A percentile compares a stretch with the other conserved stretches of the same genome.
These are phyloP conservation scores for Colletotrichum horii DNA, from an alignment of 2,329 filamentous ascomycete species.

Conservation along the genomic window DNA sequence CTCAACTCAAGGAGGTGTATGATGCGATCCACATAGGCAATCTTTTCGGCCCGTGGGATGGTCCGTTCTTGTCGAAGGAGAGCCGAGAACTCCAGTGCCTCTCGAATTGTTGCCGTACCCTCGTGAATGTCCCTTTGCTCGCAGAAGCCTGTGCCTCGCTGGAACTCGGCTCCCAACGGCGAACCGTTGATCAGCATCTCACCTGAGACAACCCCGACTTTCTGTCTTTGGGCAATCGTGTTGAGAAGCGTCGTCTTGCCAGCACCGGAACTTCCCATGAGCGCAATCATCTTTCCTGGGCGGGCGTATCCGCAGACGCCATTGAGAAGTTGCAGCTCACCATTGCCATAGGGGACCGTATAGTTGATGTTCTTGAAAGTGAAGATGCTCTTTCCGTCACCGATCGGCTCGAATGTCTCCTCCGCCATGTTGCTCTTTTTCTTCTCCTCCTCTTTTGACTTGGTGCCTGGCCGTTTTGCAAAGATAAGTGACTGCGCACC, in stretches of 20 bases:
- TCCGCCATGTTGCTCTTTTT: constrained; percentile 25
- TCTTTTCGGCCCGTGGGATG: constrained; percentile 63
- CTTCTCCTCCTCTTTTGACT: constrained; percentile 29
- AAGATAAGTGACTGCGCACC: constrained; percentile 20
- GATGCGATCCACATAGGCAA: constrained; percentile 70
- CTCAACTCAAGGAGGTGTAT: constrained; percentile 69
- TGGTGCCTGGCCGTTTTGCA: background rate
- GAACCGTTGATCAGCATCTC: constrained; percentile 68
- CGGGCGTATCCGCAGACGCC: constrained; percentile 77
- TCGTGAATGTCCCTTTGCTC: constrained; percentile 75
- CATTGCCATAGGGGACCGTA: constrained; percentile 59
- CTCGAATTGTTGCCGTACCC: constrained; percentile 67
- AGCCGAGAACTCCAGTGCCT: constrained; percentile 72
- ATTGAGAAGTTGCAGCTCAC: constrained; percentile 10
- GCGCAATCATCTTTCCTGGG: constrained; percentile 78
- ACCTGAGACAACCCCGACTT: constrained; percentile 65
- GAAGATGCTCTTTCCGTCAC: constrained; percentile 68
- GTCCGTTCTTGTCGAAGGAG: constrained; percentile 64
- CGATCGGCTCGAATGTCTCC: constrained; percentile 50
- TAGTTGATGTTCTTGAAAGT: constrained; percentile 77
- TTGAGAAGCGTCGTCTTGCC: constrained; percentile 87
- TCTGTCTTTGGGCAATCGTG: constrained; percentile 75
- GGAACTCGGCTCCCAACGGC: constrained; percentile 63
- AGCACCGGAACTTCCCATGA: constrained; percentile 83
- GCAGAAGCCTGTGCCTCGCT: constrained; percentile 71